phyloP scores from a whole-genome alignment of 208 protist genomes.

The Trypanosoma theileri region DNA sequence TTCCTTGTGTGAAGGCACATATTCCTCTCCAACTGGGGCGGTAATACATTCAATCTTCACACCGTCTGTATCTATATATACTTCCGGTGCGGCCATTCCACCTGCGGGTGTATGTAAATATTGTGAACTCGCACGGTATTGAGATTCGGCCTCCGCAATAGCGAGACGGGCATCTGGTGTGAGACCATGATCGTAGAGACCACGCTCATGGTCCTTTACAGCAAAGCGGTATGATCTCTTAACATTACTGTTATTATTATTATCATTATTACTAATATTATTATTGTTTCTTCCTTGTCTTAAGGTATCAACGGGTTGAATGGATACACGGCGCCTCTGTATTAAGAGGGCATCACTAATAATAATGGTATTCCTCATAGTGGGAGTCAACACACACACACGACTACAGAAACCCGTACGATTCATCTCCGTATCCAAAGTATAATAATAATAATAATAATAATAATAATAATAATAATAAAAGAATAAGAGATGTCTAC shows the following conservation, averaged over 20 bases:
- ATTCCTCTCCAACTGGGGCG: slow-evolving; percentile 69
- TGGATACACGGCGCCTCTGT: slow-evolving; percentile 24
- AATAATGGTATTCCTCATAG: too few relatives aligned
- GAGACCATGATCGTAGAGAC: slow-evolving; percentile 69
- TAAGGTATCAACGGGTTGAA: slow-evolving; percentile 38
- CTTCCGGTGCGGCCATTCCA: slow-evolving; percentile 23
- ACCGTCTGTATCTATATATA: slow-evolving; percentile 35
- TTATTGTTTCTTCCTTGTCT: background rate
- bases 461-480: too few relatives aligned
- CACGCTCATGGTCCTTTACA: slow-evolving; percentile 52
- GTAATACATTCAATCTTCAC: slow-evolving; percentile 38
- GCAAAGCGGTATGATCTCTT: slow-evolving; percentile 33
- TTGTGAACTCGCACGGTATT: slow-evolving; percentile 59
- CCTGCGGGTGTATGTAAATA: slow-evolving; percentile 46
- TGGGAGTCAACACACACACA: background rate
- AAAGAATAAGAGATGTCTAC: too few relatives aligned
- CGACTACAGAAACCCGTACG: background rate
- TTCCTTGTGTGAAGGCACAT: slow-evolving; percentile 60
- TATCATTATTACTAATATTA: background rate
- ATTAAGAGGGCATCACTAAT: background rate
- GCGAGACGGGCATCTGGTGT: slow-evolving; percentile 50
- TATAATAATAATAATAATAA: too few relatives aligned
- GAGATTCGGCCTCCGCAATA: slow-evolving; percentile 68
- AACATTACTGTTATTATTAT: background rate
- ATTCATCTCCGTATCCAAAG: too few relatives aligned